A percentile compares a stretch with the other conserved stretches of the same genome.
Conservation (phyloP, 495 filamentous ascomycete genomes). For the Aspergillus homomorphus region DNA sequence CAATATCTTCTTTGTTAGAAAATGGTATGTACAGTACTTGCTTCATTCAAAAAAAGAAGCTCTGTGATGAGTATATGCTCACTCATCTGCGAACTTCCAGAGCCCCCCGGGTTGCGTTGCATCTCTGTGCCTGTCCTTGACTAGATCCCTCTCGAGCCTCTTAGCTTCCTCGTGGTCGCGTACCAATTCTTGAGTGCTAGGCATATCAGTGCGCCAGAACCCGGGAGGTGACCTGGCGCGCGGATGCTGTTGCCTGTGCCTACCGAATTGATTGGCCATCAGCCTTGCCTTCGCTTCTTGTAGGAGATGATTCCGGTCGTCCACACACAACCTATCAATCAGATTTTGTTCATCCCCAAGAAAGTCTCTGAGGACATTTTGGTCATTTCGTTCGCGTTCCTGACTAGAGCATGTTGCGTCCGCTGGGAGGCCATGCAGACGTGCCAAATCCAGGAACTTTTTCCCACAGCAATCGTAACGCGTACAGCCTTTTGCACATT, state of each 20-base stretch:
- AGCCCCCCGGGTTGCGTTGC: constrained; percentile 71
- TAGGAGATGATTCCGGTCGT: constrained; percentile 56
- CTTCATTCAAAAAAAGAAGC: no score
- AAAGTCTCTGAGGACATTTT: constrained; percentile 60
- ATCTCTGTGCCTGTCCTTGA: constrained; percentile 75
- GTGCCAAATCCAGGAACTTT: constrained; percentile 62
- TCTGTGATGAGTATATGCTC: no score
- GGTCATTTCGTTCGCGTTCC: constrained; percentile 42
- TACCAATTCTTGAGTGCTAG: constrained; percentile 72
- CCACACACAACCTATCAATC: constrained; percentile 42
- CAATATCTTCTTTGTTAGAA: no score
- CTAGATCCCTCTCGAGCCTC: constrained; percentile 53
- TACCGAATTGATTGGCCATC: constrained; percentile 69
- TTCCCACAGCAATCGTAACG: constrained; percentile 73
- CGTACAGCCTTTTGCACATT: constrained; percentile 75
- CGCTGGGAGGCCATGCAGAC: constrained; percentile 34
- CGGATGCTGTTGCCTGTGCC: constrained; percentile 71
- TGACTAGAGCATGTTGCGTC: constrained; percentile 18
- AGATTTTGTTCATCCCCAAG: constrained; percentile 54
- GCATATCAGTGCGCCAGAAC: constrained; percentile 88
- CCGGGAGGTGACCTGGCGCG: constrained; percentile 72
- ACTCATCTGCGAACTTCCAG: constrained; percentile 83
- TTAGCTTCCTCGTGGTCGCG: constrained; percentile 59
- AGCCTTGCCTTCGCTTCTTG: constrained; percentile 63
- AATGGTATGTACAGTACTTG: no score